These are phyloP conservation scores for Yamadazyma spencermartinsiae DNA, from an alignment of 1,139 yeast genomes.

Conservation along the genomic window DNA sequence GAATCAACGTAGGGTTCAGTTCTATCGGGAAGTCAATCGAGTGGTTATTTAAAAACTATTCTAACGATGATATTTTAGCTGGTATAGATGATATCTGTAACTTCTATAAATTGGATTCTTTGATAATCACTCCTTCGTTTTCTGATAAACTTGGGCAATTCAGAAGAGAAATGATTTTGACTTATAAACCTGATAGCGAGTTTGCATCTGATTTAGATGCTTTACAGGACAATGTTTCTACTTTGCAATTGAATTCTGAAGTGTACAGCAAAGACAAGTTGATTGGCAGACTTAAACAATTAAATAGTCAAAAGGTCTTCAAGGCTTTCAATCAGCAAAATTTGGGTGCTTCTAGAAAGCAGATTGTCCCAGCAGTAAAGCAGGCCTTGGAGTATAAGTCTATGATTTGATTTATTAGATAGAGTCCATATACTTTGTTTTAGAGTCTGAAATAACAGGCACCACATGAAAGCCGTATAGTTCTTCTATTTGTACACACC, in stretches of 20 bases:
- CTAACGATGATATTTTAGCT: conserved; percentile 32
- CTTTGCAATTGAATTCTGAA: conserved; percentile 20
- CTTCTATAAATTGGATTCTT: conserved; percentile 49
- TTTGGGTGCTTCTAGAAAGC: conserved; percentile 71
- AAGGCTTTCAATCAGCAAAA: conserved; percentile 53
- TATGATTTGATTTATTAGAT: background rate
- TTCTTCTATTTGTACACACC: conserved; percentile 12
- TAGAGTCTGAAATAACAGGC: conserved; percentile 1
- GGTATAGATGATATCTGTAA: conserved; percentile 38
- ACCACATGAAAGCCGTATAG: too few relatives aligned
- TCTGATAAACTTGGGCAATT: conserved; percentile 38
- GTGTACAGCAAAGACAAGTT: conserved; percentile 22
- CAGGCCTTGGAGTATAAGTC: conserved; percentile 19
- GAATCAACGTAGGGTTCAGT: conserved; percentile 64
- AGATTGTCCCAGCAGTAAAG: conserved; percentile 70
- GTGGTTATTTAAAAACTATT: conserved; percentile 48
- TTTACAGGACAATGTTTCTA: conserved; percentile 7
- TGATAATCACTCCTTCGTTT: conserved; percentile 65
- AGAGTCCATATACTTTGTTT: background rate
- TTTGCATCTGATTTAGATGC: conserved; percentile 5
- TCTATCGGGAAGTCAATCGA: conserved; percentile 66
- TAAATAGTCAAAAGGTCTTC: conserved; percentile 22
- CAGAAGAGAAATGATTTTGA: conserved; percentile 51
- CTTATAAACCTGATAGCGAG: conserved; percentile 8
- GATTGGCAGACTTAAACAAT: conserved; percentile 22